phyloP scores from a whole-genome alignment of 306 rosid genomes.

The Castanopsis chinensis region DNA sequence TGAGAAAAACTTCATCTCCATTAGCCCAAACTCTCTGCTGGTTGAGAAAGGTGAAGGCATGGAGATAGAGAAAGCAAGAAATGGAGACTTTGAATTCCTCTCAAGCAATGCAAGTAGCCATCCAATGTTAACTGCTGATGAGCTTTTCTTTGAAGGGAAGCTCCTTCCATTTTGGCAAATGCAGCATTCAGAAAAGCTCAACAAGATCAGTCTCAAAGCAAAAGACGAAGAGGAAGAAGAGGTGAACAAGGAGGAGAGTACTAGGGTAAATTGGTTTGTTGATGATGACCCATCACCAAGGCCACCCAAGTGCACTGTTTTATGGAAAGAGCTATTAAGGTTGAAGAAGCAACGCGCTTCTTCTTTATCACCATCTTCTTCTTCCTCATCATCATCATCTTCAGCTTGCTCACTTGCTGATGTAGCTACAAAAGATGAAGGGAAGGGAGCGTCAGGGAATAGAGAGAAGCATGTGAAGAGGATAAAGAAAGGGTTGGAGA shows the following conservation, averaged over 20 bases:
- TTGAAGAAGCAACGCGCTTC: conserved; percentile 95
- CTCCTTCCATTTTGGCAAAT: conserved; percentile 87
- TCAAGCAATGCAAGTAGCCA: conserved; percentile 53
- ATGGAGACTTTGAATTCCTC: conserved; percentile 85
- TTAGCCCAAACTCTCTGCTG: conserved; percentile 53
- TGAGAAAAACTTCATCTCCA: conserved; percentile 84
- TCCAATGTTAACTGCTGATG: conserved; percentile 77
- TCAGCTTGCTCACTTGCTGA: conserved; percentile 75
- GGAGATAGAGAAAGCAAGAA: conserved; percentile 45
- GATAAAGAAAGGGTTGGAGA: conserved; percentile 82
- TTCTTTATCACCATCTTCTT: conserved; percentile 74
- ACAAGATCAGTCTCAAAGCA: conserved; percentile 57
- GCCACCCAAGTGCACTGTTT: conserved; percentile 95
- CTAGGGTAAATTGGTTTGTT: conserved; percentile 79
- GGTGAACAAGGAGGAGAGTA: conserved; percentile 41
- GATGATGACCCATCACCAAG: conserved; percentile 99
- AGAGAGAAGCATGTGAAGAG: conserved; percentile 67
- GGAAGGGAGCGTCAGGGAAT: conserved; percentile 47
- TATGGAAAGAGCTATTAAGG: conserved; percentile 94
- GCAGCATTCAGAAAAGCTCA: conserved; percentile 82
- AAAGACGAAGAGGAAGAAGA: conserved; percentile 40
- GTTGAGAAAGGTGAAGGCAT: conserved; percentile 33
- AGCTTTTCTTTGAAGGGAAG: conserved; percentile 97
- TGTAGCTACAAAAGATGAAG: conserved; percentile 52
- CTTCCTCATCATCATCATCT: conserved; percentile 85